Percentiles rank a stretch among this genome's conserved stretches.
phyloP scores from a whole-genome alignment of 116 monocot species.

The Posidonia oceanica region DNA sequence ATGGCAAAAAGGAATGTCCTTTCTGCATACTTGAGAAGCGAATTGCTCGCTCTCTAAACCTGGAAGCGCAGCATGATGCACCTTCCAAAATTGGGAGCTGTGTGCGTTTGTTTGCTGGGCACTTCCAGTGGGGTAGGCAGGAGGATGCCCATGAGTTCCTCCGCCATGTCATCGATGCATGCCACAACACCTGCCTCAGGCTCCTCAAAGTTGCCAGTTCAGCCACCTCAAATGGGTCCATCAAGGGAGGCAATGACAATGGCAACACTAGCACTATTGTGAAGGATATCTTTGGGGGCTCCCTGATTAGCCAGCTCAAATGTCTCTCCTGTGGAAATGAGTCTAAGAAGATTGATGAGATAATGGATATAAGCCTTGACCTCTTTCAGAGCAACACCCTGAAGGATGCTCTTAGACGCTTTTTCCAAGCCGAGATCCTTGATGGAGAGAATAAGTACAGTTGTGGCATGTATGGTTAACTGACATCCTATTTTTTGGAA shows the following conservation, averaged over 20 bases:
- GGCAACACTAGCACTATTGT: slow-evolving; percentile 29
- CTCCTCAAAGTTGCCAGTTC: slow-evolving; percentile 29
- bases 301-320: slow-evolving; percentile 85
- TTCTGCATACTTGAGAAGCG: slow-evolving; percentile 91
- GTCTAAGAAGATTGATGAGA: slow-evolving; percentile 90
- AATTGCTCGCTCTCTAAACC: slow-evolving; percentile 55
- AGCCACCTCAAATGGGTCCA: not conserved
- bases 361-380: slow-evolving; percentile 95
- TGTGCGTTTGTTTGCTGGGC: slow-evolving; percentile 59
- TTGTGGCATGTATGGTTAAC: slow-evolving; percentile 47
- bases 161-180: slow-evolving; percentile 84
- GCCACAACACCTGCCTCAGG: slow-evolving; percentile 67
- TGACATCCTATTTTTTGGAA: not conserved
- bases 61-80: slow-evolving; percentile 44
- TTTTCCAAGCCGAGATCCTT: slow-evolving; percentile 76
- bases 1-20: slow-evolving; percentile 51
- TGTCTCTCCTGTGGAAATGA: slow-evolving; percentile 76
- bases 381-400: slow-evolving; percentile 59
- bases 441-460: slow-evolving; percentile 88
- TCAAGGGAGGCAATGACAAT: not conserved
- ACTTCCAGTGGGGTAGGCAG: slow-evolving; percentile 90
- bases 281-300: slow-evolving; percentile 87
- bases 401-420: slow-evolving; percentile 63
- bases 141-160: slow-evolving; percentile 99
- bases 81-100: slow-evolving; percentile 70